Base-by-base conservation (phyloP, 331 rosid species). In the Arachis monticola region DNA sequence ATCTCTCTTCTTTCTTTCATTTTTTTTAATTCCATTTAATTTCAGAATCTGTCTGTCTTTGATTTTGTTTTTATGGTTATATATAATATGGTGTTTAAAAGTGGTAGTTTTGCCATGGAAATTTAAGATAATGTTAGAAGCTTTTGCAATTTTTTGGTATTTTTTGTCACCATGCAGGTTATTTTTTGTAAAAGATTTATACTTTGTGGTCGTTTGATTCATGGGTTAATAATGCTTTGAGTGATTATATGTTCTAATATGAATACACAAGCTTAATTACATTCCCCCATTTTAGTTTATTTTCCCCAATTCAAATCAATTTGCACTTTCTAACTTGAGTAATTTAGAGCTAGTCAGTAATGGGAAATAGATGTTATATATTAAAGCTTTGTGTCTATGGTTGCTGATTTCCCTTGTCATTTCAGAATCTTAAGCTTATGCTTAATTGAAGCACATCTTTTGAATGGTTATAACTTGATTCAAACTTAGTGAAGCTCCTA, bases 1-100 rank as follows among this genome's bases (percentile, higher is more conserved):
- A 79, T 87, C 85, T 85, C 86, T 67, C 59, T 72, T n/a, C 59
- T 72, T 10, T 71, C 42, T 11, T 72, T 44, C 56, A 27, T 6
- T 31, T 48, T 48, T 38, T 45, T 44, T 35, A 11, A 13, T 42
- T n/a, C 57, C 40, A 35, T 35, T 35, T 51, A 22, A 31, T 55
- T 74, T 58, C 3, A 2, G 41, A 17, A 53, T 72, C 8, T 66
- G 41, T 46, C 14, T 11, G 10, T 48, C 13, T 17, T 7, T 63
- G 35, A 35, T 42, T 64, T 42, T 64, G 45, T 56, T 60, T 22
- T 66, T 50, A 40, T n/a, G 57, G 17, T 42, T 27, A 14, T 35
- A 5, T 22, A 35, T 35, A 35, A 35, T 35, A 0, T 2, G 7
- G 5, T n/a, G 27, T 41, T 70, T 52, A 17, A 5, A 52, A 48